These are phyloP conservation scores for Penicillium subrubescens DNA, from an alignment of 495 filamentous ascomycete genomes.

Conservation along the genomic window DNA sequence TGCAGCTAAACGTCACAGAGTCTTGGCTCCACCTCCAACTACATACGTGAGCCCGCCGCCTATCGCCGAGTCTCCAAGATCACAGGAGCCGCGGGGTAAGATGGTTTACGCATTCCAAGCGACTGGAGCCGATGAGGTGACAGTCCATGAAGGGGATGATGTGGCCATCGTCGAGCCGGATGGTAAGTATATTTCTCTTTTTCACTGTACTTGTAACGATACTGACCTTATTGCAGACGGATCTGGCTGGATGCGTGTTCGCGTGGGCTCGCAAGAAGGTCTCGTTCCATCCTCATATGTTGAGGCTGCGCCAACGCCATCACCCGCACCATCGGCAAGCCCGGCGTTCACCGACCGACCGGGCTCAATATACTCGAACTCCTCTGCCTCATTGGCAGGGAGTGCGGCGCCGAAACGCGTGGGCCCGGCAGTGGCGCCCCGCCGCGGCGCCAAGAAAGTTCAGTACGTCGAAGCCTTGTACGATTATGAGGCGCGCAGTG, in stretches of 20 bases:
- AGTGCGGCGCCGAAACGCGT: constrained; percentile 71
- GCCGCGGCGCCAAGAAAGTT: constrained; percentile 91
- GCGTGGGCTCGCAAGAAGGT: constrained; percentile 66
- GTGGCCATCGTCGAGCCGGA: constrained; percentile 83
- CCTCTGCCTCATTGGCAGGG: constrained; percentile 69
- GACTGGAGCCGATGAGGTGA: constrained; percentile 76
- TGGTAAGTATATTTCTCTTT: constrained; percentile 56
- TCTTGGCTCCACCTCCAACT: constrained; percentile 85
- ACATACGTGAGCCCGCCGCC: constrained; percentile 72
- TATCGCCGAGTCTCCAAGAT: constrained; percentile 34
- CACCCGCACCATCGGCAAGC: constrained; percentile 41
- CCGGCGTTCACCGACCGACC: constrained; percentile 49
- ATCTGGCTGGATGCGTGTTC: constrained; percentile 86
- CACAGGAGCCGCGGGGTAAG: constrained; percentile 70
- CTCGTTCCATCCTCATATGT: constrained; percentile 86
- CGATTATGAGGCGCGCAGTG: constrained; percentile 83
- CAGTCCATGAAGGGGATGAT: constrained; percentile 73
- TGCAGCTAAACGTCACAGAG: constrained; percentile 59
- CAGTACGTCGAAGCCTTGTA: constrained; percentile 93
- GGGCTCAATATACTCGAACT: constrained; percentile 77
- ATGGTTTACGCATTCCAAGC: constrained; percentile 89
- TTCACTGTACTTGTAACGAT: not conserved
- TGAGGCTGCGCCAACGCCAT: constrained; percentile 53
- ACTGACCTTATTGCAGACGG: constrained; percentile 61
- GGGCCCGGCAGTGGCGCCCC: constrained; percentile 89